Conservation (phyloP, 2,329 filamentous ascomycete genomes). For the Alternaria infectoria region DNA sequence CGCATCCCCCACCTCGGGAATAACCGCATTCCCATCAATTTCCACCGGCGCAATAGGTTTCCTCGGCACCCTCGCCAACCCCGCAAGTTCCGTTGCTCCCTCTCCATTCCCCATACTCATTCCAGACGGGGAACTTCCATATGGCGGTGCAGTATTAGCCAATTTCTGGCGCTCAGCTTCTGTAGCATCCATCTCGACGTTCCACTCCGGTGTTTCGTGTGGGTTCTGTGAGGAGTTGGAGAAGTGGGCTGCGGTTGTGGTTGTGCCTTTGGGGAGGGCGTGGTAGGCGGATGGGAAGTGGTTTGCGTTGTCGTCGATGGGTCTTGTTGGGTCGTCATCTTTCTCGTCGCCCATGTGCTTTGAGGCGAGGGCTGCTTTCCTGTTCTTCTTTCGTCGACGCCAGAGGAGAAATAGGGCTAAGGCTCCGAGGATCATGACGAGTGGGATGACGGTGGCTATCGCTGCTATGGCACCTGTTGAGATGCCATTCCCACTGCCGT, state of each 20-base stretch:
- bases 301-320: neutral
- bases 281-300: neutral
- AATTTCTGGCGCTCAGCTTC: conserved; percentile 18
- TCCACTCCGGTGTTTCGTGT: conserved; percentile 31
- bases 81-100: conserved; percentile 17
- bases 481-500: conserved; percentile 52
- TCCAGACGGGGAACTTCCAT: neutral
- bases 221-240: neutral
- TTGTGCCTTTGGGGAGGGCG: neutral
- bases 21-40: conserved; percentile 19
- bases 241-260: neutral
- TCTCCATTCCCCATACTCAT: neutral
- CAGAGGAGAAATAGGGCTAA: conserved; percentile 24
- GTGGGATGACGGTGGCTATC: conserved; percentile 87
- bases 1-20: conserved; percentile 19
- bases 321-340: neutral
- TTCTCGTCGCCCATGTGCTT: conserved; percentile 9
- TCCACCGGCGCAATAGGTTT: conserved; percentile 27
- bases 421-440: conserved; percentile 69
- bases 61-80: conserved; percentile 19
- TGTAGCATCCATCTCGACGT: conserved; percentile 27
- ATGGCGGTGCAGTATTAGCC: neutral
- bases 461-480: conserved; percentile 74
- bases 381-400: conserved; percentile 19
- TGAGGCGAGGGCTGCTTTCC: neutral